A percentile compares a stretch with the other conserved stretches of the same genome.
Evolutionary conservation across 129 eudicot species (phyloP).

Genomic region (Saposhnikovia divaricata): DNA sequence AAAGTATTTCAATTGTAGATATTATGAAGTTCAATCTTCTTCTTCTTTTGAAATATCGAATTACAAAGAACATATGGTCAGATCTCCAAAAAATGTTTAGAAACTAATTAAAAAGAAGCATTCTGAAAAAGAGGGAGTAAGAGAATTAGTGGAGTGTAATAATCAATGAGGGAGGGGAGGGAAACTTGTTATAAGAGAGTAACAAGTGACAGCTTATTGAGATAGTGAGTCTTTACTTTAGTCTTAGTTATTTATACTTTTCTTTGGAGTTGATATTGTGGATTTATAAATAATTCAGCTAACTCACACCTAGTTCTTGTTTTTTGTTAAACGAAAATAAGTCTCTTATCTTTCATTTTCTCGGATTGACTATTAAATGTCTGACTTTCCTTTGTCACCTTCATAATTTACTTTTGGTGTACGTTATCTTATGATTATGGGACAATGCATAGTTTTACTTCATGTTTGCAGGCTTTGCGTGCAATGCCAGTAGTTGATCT

Average conservation of each 20-base stretch:
- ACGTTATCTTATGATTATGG: background rate
- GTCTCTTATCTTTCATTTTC: background rate
- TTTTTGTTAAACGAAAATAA: background rate
- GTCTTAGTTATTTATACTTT: background rate
- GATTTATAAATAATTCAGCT: background rate
- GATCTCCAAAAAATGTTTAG: no score
- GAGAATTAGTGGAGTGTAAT: no score
- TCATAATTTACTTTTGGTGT: background rate
- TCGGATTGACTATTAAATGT: background rate
- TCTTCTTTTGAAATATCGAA: no score
- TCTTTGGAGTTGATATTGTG: background rate
- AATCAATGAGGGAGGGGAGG: no score
- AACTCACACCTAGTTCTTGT: background rate
- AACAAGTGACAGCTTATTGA: no score
- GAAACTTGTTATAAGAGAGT: no score
- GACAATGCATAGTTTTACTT: constrained; percentile 6
- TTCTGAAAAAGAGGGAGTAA: no score
- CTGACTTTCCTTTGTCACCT: background rate
- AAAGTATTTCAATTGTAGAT: no score
- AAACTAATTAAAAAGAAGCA: no score
- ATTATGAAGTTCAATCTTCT: no score
- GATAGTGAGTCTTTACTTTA: no score
- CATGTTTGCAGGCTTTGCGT: constrained; percentile 53
- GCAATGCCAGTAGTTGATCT: constrained; percentile 95
- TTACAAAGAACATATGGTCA: no score